Evolutionary conservation across 2,329 filamentous ascomycete species (phyloP).

Genomic region (Pyrenophora teres): DNA sequence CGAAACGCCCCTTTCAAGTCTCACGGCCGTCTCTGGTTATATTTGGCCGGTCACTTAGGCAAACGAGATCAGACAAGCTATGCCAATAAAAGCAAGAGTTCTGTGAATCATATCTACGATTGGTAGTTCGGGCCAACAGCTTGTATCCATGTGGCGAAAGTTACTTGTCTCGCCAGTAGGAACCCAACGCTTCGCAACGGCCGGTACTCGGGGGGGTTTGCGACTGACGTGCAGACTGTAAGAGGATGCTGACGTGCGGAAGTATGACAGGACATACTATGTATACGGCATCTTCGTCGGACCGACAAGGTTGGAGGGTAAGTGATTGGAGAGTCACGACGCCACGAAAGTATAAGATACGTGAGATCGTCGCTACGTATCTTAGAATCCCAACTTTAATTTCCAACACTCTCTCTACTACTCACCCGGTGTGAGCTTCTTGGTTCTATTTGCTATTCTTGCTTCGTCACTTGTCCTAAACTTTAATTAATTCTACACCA

Average conservation of each 20-base stretch:
- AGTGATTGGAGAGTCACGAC: neutral
- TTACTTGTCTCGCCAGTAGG: neutral
- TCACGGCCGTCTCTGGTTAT: constrained; percentile 9
- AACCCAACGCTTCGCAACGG: neutral
- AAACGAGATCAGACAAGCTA: neutral
- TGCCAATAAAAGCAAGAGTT: neutral
- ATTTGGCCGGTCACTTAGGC: neutral
- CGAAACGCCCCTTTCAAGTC: constrained; percentile 10
- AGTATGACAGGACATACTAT: neutral
- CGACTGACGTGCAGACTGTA: constrained; percentile 5
- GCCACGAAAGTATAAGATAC: neutral
- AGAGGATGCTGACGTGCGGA: neutral
- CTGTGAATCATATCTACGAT: too few relatives aligned
- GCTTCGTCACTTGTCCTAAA: neutral
- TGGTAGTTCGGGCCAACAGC: too few relatives aligned
- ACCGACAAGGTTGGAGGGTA: neutral
- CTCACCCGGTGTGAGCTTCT: constrained; percentile 4
- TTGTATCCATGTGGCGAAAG: neutral
- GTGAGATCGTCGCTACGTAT: neutral
- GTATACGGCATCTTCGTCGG: neutral
- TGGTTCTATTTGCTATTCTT: too few relatives aligned
- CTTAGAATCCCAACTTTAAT: neutral
- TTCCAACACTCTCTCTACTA: neutral
- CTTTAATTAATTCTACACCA: neutral
- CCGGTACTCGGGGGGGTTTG: neutral